Conservation (phyloP, 2,329 filamentous ascomycete genomes). For the Fusarium sp. region DNA sequence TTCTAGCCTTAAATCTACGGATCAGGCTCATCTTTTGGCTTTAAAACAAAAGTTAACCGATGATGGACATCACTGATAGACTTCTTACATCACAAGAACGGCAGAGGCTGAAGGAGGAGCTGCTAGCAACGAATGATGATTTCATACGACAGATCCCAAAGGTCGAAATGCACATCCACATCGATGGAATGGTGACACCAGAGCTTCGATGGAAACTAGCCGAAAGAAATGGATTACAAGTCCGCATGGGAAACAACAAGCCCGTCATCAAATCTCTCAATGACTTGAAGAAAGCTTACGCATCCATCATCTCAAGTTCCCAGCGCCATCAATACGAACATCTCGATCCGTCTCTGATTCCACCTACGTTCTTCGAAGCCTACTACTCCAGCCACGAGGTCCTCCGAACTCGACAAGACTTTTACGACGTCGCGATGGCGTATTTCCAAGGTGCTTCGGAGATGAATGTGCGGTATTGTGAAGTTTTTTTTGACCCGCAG, state of each 20-base stretch:
- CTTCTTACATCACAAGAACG: not conserved
- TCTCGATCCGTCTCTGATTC: not conserved
- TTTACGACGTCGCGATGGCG: not conserved
- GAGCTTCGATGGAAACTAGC: not conserved
- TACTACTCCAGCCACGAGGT: not conserved
- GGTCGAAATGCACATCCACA: not conserved
- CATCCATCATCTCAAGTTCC: not conserved
- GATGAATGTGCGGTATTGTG: not conserved
- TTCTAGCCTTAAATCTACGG: no score
- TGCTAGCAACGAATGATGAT: not conserved
- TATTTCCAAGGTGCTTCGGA: not conserved
- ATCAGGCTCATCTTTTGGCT: rapidly evolving
- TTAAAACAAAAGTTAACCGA: rapidly evolving
- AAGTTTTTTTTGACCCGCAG: not conserved
- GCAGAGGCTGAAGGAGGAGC: not conserved
- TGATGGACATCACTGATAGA: not conserved
- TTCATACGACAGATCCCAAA: not conserved
- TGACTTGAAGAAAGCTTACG: not conserved
- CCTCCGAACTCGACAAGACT: not conserved
- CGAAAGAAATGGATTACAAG: not conserved
- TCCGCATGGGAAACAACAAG: not conserved
- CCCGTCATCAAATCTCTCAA: not conserved
- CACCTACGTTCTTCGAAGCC: not conserved
- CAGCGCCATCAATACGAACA: not conserved
- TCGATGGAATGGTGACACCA: not conserved